phyloP scores from a whole-genome alignment of 306 rosid species.

The Citrullus colocynthis region DNA sequence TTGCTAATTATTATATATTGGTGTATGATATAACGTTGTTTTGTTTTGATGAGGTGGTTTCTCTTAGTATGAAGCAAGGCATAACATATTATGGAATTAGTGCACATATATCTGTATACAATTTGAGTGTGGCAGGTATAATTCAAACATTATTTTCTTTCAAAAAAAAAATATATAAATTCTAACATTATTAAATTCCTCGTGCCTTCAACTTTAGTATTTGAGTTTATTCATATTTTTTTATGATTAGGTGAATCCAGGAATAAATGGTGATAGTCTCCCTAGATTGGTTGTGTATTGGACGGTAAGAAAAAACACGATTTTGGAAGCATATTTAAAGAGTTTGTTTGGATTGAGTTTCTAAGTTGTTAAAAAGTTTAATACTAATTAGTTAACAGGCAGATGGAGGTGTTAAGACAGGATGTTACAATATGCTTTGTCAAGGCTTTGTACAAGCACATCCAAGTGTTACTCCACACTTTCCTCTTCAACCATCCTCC shows the following conservation, averaged over 20 bases:
- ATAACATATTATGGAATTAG: neutral
- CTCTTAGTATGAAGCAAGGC: neutral
- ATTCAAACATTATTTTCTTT: too few species aligned
- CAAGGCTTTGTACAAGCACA: slow-evolving; percentile 14
- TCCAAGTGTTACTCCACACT: neutral
- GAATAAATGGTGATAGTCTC: neutral
- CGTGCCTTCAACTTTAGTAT: neutral
- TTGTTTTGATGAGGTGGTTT: neutral
- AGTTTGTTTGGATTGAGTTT: too few species aligned
- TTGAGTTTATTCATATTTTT: neutral
- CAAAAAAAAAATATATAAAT: neutral
- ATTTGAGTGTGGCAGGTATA: slow-evolving; percentile 6
- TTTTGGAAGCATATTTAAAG: neutral
- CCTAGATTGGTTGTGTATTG: slow-evolving; percentile 11
- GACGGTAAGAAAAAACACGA: neutral
- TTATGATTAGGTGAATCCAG: neutral
- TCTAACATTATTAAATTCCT: neutral
- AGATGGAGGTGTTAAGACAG: neutral
- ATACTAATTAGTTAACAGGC: neutral
- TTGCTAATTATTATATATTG: neutral
- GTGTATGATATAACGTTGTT: neutral
- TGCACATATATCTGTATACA: neutral
- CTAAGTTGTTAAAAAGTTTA: too few species aligned
- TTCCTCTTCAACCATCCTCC: neutral
- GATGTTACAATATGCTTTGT: slow-evolving; percentile 12